A percentile compares a stretch with the other conserved stretches of the same genome.
Evolutionary conservation across 202 grass and related monocot genomes (phyloP).

Genomic region (Musa balbisiana): DNA sequence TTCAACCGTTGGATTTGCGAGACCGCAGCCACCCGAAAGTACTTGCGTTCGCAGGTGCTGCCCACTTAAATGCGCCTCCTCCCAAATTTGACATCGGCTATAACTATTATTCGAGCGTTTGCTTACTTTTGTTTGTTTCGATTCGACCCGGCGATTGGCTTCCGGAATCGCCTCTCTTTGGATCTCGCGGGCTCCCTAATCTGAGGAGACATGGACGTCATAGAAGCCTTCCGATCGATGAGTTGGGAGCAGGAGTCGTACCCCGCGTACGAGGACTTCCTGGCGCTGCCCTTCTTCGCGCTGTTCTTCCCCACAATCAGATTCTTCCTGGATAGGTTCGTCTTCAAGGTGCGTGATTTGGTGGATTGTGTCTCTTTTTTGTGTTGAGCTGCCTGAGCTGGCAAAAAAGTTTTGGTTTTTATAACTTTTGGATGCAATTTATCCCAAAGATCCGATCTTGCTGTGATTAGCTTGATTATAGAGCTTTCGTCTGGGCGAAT

Average conservation of each 20-base stretch:
- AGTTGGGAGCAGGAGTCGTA: slow-evolving; percentile 74
- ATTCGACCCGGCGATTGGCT: not conserved
- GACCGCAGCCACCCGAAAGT: no score
- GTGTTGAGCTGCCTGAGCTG: not conserved
- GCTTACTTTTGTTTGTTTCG: not conserved
- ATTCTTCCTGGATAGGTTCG: slow-evolving; percentile 83
- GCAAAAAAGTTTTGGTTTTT: not conserved
- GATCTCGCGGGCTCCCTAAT: not conserved
- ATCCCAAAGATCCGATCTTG: not conserved
- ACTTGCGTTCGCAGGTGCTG: no score
- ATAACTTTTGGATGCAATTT: not conserved
- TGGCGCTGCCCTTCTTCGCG: slow-evolving; percentile 64
- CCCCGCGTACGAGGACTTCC: slow-evolving; percentile 70
- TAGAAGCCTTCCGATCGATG: slow-evolving; percentile 11
- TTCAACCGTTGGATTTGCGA: not conserved
- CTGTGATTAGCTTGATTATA: not conserved
- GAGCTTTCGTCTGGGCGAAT: not conserved
- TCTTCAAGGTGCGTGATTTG: slow-evolving; percentile 59
- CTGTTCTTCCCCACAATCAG: slow-evolving; percentile 84
- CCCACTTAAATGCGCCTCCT: no score
- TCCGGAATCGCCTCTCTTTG: not conserved
- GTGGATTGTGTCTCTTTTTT: not conserved
- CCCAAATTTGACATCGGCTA: no score
- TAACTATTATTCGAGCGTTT: not conserved
- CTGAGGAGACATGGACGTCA: not conserved